These are phyloP conservation scores for Acanthamoeba culbertsoni DNA, from an alignment of 208 protist species.

Conservation along the genomic window DNA sequence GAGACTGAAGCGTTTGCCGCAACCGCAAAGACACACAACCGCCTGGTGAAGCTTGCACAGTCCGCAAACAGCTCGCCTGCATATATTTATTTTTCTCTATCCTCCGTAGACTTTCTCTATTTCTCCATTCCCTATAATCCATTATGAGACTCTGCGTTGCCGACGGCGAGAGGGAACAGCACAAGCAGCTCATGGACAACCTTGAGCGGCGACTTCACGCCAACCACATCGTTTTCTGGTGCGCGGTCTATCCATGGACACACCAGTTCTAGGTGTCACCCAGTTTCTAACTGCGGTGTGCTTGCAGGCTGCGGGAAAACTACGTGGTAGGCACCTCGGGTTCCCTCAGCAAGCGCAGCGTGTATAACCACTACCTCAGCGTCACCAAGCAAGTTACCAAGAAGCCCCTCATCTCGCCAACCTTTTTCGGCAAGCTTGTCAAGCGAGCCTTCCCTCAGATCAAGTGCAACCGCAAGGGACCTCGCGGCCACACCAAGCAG, in stretches of 20 bases:
- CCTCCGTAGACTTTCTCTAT: background rate
- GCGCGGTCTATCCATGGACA: background rate
- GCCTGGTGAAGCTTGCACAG: too few species aligned
- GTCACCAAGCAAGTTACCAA: background rate
- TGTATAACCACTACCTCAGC: conserved; percentile 50
- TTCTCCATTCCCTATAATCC: background rate
- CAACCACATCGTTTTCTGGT: conserved; percentile 57
- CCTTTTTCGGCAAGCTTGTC: conserved; percentile 43
- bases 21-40: too few species aligned
- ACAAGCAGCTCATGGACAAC: conserved; percentile 61
- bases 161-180: conserved; percentile 59
- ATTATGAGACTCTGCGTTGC: conserved; percentile 46
- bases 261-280: background rate
- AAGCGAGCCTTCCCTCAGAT: conserved; percentile 41
- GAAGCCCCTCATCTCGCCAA: conserved; percentile 24
- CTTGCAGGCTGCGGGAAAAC: conserved; percentile 3
- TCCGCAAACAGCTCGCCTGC: background rate
- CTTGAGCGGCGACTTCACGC: conserved; percentile 51
- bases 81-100: background rate
- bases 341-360: background rate
- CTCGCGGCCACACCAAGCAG: conserved; percentile 53
- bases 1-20: too few species aligned
- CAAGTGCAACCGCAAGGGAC: conserved; percentile 54
- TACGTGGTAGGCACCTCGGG: background rate
- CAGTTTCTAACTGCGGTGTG: background rate